A percentile compares a stretch with the other conserved stretches of the same genome.
phyloP scores from a whole-genome alignment of 352 stramenopile species.

The Phytophthora hybrid region DNA sequence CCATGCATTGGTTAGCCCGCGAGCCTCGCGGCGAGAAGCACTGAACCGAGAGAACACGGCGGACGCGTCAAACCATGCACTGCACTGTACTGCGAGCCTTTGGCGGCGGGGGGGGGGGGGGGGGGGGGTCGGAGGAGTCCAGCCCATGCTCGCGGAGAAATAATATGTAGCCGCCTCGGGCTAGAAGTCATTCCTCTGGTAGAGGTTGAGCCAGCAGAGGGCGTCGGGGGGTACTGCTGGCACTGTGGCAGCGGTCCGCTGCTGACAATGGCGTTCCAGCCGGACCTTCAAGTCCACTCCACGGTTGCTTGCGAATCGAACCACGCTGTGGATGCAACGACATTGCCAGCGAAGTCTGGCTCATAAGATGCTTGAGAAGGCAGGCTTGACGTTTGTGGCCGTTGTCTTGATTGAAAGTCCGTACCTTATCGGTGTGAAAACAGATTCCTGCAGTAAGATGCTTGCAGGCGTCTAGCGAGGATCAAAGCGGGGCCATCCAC shows the following conservation, averaged over 20 bases:
- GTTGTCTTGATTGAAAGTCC: neutral
- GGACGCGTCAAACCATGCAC: too few species aligned
- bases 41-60: neutral
- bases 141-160: neutral
- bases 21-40: too few species aligned
- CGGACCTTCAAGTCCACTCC: neutral
- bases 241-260: neutral
- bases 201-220: neutral
- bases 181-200: constrained; percentile 5
- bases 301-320: neutral
- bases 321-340: neutral
- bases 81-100: too few species aligned
- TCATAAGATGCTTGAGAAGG: constrained; percentile 8
- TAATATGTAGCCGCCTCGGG: neutral
- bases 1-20: too few species aligned
- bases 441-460: neutral
- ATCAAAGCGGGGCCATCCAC: neutral
- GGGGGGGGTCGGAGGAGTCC: neutral
- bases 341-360: neutral
- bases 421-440: constrained; percentile 8
- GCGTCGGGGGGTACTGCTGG: too few species aligned
- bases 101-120: too few species aligned
- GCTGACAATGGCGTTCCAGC: too few species aligned
- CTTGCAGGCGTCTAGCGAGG: neutral
- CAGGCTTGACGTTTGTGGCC: neutral